Conservation (phyloP, 202 grass and related monocot genomes). For the Panicum virgatum region DNA sequence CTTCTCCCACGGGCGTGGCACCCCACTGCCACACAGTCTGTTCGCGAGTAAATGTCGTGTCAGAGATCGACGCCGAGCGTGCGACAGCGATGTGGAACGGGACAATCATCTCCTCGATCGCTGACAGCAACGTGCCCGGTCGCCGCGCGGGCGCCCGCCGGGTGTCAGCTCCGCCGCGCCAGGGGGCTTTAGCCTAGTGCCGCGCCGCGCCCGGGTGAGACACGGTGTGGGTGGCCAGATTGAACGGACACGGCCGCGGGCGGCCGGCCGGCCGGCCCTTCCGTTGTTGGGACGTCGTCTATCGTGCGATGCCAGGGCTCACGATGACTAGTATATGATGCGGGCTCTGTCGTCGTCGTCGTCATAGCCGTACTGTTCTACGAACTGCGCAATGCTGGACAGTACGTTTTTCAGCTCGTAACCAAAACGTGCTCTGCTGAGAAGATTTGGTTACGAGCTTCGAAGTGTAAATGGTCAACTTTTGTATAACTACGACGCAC, state of each 20-base stretch:
- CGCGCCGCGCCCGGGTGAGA: neutral
- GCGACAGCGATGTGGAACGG: constrained; percentile 38
- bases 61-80: neutral
- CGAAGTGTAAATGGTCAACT: neutral
- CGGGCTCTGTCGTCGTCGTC: neutral
- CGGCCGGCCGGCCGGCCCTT: too few relatives aligned
- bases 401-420: too few relatives aligned
- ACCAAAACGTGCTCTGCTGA: neutral
- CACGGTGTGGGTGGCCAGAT: neutral
- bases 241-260: neutral
- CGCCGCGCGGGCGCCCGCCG: constrained; percentile 2
- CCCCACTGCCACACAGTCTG: neutral
- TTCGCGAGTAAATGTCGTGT: constrained; percentile 16
- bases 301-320: neutral
- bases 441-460: neutral
- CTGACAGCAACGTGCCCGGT: constrained; percentile 1
- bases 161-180: neutral
- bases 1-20: neutral
- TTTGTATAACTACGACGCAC: neutral
- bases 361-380: neutral
- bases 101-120: constrained; percentile 41
- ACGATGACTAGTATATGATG: neutral
- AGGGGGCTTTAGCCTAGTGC: neutral
- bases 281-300: constrained; percentile 27
- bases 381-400: neutral